These are phyloP conservation scores for Lactarius hengduanensis DNA, from an alignment of 768 basidiomycete genomes.

Conservation along the genomic window DNA sequence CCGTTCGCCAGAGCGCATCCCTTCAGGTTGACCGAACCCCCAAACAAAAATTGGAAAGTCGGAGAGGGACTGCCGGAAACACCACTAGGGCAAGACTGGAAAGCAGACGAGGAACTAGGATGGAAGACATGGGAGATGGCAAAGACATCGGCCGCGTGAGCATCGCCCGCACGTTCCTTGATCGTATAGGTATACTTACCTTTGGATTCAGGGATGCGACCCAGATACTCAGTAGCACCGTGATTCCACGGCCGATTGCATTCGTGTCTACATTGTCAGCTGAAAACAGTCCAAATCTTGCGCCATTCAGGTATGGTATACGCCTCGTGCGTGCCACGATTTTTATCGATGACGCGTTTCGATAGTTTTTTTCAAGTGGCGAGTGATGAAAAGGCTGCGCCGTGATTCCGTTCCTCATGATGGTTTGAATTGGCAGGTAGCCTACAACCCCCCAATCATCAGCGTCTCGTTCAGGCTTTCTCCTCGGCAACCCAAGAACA, in stretches of 20 bases:
- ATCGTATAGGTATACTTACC: constrained; percentile 24
- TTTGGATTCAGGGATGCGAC: constrained; percentile 39
- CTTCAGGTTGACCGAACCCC: constrained; percentile 40
- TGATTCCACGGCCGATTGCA: constrained; percentile 66
- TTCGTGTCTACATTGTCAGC: constrained; percentile 60
- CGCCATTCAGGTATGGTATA: constrained; percentile 56
- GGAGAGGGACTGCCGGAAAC: constrained; percentile 40
- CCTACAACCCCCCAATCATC: constrained; percentile 64
- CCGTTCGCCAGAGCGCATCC: constrained; percentile 21
- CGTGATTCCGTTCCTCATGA: constrained; percentile 12
- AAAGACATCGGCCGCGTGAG: constrained; percentile 22
- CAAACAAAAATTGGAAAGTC: constrained; percentile 45
- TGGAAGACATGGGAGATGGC: constrained; percentile 44
- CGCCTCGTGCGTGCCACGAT: constrained; percentile 16
- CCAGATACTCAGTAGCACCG: constrained; percentile 53
- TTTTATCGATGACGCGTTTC: constrained; percentile 32
- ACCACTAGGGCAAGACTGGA: constrained; percentile 34
- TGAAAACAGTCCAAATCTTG: constrained; percentile 56
- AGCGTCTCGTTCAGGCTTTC: constrained; percentile 57
- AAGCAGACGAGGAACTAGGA: constrained; percentile 37
- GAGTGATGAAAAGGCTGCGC: constrained; percentile 12
- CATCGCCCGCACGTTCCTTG: constrained; percentile 28
- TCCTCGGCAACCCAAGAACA: constrained; percentile 53
- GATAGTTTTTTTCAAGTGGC: constrained; percentile 30
- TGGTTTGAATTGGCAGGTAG: constrained; percentile 41